Evolutionary conservation across 1,284 basidiomycete genomes (phyloP), one percentile per base, ranked within the genome.

Genomic region (Chalciporus sp.): DNA sequence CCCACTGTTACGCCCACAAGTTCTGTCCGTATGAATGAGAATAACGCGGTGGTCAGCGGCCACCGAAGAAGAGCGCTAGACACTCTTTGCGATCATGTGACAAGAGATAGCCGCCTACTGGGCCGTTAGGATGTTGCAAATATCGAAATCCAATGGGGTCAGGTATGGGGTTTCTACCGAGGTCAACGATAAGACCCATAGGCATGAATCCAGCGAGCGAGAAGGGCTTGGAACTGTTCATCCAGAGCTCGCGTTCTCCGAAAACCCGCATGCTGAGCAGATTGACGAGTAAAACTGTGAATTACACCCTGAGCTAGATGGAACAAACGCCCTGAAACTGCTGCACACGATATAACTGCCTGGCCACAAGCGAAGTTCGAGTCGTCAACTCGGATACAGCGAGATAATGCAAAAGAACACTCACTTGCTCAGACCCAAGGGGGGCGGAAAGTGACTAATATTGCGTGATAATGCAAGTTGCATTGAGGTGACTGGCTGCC

Each of bases 121-220:
- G 78, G 3, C 78, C 78, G 55, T 77, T 60, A n/a, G 77, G 76
- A 28, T 67, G 63, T 44, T 64, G 61, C 83, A 85, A 88, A 72
- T 86, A 82, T 17, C 80, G 72, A 68, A 84, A 85, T n/a, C 81
- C 85, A 56, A 88, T 76, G 29, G 86, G 76, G 59, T 86, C 85
- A 51, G 84, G 76, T 28, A 76, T 70, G 1, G 87, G 84, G 39
- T 83, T 86, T 54, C 85, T 86, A 55, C 87, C 85, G 31, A 80
- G 74, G 60, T 82, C 77, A 62, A 60, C 26, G 33, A 65, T 75
- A 40, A 83, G 76, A 28, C 83, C 82, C 70, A 86, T 74, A 23
- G 88, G 67, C 55, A 88, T 74, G 31, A 89, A 72, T 11, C 84
- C 86, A 57, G 83, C 76, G 45, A 88, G 69, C 11, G 82, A 76